phyloP scores from a whole-genome alignment of 2,329 filamentous ascomycete genomes.

The Botrytis byssoidea region DNA sequence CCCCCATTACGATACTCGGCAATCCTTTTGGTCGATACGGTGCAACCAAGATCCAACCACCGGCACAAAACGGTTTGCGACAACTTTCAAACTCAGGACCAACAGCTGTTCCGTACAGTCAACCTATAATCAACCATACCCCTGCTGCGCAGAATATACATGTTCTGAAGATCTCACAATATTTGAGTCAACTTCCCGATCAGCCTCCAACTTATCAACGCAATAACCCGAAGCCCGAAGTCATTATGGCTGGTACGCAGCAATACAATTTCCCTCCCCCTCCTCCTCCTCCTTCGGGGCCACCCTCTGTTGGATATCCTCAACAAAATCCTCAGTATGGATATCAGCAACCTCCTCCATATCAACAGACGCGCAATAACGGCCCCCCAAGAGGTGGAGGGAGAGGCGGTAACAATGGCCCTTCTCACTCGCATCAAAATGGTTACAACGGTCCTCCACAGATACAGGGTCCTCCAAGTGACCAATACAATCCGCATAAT shows the following conservation, averaged over 20 bases:
- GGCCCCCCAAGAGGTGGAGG: constrained; percentile 36
- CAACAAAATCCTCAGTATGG: constrained; percentile 35
- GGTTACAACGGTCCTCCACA: constrained; percentile 34
- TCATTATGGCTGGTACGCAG: constrained; percentile 34
- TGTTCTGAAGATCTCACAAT: not conserved
- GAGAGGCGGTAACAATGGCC: constrained; percentile 35
- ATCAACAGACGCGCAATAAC: constrained; percentile 37
- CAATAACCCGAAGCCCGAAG: not conserved
- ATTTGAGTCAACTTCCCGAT: not conserved
- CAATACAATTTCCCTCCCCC: constrained; percentile 41
- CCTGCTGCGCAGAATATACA: not conserved
- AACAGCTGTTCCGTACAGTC: not conserved
- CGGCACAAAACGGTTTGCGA: constrained; percentile 6
- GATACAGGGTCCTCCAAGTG: constrained; percentile 31
- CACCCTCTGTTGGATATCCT: constrained; percentile 33
- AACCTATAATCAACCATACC: not conserved
- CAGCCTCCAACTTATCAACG: not conserved
- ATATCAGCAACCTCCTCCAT: constrained; percentile 33
- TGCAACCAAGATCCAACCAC: not conserved
- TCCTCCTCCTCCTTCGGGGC: constrained; percentile 36
- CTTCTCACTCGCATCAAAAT: constrained; percentile 33
- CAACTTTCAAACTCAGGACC: not conserved
- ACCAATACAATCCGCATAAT: constrained; percentile 35
- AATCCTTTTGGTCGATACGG: not conserved
- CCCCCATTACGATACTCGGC: not conserved